Evolutionary conservation across 1,284 basidiomycete species (phyloP).

Genomic region (Ustilago trichophora): DNA sequence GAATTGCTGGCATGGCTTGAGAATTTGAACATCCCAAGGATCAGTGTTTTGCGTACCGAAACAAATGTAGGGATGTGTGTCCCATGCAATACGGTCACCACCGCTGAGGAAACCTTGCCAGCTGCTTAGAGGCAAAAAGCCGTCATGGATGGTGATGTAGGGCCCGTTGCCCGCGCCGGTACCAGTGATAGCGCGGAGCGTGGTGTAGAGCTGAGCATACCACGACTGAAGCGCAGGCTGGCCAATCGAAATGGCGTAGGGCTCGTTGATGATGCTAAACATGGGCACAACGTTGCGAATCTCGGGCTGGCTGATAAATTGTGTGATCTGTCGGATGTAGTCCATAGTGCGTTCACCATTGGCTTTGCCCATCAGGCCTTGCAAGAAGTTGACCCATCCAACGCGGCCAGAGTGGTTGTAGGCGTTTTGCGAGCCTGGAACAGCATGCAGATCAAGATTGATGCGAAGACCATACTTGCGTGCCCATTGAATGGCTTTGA

Average conservation of each 20-base stretch:
- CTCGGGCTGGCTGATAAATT: conserved; percentile 54
- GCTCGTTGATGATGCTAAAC: conserved; percentile 63
- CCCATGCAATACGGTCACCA: conserved; percentile 75
- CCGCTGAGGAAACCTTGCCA: conserved; percentile 72
- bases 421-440: conserved; percentile 68
- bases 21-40: conserved; percentile 52
- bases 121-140: conserved; percentile 75
- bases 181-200: conserved; percentile 77
- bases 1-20: conserved; percentile 56
- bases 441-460: conserved; percentile 77
- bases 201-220: conserved; percentile 77
- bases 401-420: conserved; percentile 74
- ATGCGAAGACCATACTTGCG: conserved; percentile 79
- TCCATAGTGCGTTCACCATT: conserved; percentile 75
- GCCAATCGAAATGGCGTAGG: conserved; percentile 46
- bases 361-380: conserved; percentile 61
- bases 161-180: conserved; percentile 36
- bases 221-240: conserved; percentile 36
- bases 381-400: conserved; percentile 76
- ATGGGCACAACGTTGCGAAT: conserved; percentile 57
- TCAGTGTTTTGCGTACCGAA: conserved; percentile 47
- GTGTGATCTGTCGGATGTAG: conserved; percentile 72
- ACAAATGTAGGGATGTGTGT: conserved; percentile 68
- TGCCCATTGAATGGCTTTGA: conserved; percentile 81
- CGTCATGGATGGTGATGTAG: conserved; percentile 82